Evolutionary conservation across 139 green algal species (phyloP).

Genomic region (Trebouxia sp.): DNA sequence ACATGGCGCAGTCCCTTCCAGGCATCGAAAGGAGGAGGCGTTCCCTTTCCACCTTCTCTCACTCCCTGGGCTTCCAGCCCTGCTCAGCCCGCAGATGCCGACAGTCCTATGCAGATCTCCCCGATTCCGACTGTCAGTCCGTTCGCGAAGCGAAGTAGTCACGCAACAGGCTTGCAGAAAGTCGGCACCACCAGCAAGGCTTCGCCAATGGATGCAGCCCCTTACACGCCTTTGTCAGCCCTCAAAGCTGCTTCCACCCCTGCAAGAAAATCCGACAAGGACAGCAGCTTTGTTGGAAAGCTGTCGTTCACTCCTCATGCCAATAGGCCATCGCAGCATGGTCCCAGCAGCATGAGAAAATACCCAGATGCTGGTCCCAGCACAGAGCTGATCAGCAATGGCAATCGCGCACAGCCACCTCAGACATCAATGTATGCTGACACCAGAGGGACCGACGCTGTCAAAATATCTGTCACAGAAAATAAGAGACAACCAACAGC

Average conservation of each 20-base stretch:
- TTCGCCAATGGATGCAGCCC: conserved; percentile 14
- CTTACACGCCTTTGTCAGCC: conserved; percentile 10
- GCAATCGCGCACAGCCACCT: neutral
- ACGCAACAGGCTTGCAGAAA: neutral
- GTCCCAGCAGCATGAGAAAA: neutral
- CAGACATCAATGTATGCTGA: neutral
- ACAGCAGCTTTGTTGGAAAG: neutral
- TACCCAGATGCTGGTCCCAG: no score
- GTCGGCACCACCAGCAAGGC: neutral
- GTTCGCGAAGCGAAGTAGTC: neutral
- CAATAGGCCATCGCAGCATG: neutral
- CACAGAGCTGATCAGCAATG: no score
- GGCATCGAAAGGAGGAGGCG: neutral
- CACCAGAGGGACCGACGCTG: neutral
- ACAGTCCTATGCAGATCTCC: neutral
- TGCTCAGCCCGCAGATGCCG: neutral
- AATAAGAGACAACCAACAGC: no score
- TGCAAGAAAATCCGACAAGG: neutral
- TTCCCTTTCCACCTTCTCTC: neutral
- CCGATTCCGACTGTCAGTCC: neutral
- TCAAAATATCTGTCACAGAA: neutral
- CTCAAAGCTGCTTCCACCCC: neutral
- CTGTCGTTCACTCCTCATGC: conserved; percentile 7
- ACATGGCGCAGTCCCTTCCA: conserved; percentile 16
- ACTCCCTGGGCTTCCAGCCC: conserved; percentile 11